Base-by-base conservation (phyloP, 139 green algal species). In the Picochlorum costavermella region DNA sequence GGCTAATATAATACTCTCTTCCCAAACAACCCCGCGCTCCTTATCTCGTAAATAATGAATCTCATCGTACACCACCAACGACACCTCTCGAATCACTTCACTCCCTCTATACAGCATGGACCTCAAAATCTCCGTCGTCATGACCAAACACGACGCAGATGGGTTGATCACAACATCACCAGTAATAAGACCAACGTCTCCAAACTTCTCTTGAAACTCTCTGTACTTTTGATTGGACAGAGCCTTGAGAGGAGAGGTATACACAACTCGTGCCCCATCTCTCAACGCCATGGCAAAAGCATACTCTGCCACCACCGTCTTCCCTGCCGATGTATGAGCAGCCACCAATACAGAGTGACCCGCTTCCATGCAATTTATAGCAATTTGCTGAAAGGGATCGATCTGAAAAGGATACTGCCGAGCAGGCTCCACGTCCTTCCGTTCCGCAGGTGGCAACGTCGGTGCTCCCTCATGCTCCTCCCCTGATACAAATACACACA, bases 101-200 rank as follows among this genome's bases (percentile, higher is more conserved):
- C 72, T 78, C 17, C 87, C 87, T 8, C 75, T 71, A 67, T 94
- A 94, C 12, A 95, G 74, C 87, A 95, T 94, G 51, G 58, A 79
- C 1, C 87, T 73, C 45, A 95, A 69, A 60, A 95, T 94, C 71
- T 95, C 87, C 10, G 87, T 95, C 3, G 87, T 95, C 87, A 95
- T 94, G 25, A 95, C 88, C 26, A 94, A 69, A 76, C 83, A 92
- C 2, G 63, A 64, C 3, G 87, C 86, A 40, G 90, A 77, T 6
- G 87, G 85, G 46, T 84, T 88, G 64, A 95, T 87, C 43, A 75
- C 87, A 13, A 94, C 78, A 49, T 95, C 87, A 0, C 87, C 87
- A 13, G 87, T 95, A 65, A 95, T 82, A 29, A 95, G 60, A 6
- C 87, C 87, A 59, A 89, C 83, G 61, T 89, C 79, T 17, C 65